Evolutionary conservation across 163 green algal species (phyloP), one percentile per base, ranked within the genome.

Genomic region (Chloroidium sp.): DNA sequence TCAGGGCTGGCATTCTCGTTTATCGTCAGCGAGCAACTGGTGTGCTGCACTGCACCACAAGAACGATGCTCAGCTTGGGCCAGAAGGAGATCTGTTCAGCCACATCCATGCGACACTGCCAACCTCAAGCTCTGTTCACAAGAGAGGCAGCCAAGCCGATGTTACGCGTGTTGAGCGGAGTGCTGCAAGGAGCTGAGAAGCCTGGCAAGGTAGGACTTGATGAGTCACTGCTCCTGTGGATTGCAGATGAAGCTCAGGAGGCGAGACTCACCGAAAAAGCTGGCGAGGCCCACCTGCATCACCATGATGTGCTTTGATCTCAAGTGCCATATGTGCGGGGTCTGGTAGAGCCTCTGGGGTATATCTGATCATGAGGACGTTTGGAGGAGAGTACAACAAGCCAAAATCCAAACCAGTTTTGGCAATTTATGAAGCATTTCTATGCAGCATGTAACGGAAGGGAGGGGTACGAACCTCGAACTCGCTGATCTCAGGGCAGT

Each of bases 1-100:
- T 96, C 93, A 60, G 91, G 87, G 64, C 80, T 87, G 12, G 91
- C 93, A 81, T 97, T 97, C 79, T 97, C 93, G 77, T 97, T 97
- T 80, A 97, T 91, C 58, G 93, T 97, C 4, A 97, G 82, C 1
- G 89, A 95, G 0, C 93, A 93, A 74, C 87, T 93, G 4, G 94
- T 97, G 88, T 97, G 93, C 76, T 90, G 85, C 3, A 97, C 86
- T 90, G 83, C 78, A 82, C 67, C 6, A n/a, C 67, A 72, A 6
- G 10, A 6, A 72, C 6, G 6, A 72, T n/a, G 6, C 67, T n/a
- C 67, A 36, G 36, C 36, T 36, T 36, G 36, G 36, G 36, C 36
- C 36, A 36, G 36, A 3, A 36, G 59, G 14, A 60, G 13, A 77
- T 1, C 3, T n/a, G 1, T 10, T 79, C 58, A 79, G 36, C 62